Percentiles rank a stretch among this genome's conserved stretches.
These are phyloP conservation scores for Zizania palustris DNA, from an alignment of 202 grass and related monocot genomes.

Conservation along the genomic window DNA sequence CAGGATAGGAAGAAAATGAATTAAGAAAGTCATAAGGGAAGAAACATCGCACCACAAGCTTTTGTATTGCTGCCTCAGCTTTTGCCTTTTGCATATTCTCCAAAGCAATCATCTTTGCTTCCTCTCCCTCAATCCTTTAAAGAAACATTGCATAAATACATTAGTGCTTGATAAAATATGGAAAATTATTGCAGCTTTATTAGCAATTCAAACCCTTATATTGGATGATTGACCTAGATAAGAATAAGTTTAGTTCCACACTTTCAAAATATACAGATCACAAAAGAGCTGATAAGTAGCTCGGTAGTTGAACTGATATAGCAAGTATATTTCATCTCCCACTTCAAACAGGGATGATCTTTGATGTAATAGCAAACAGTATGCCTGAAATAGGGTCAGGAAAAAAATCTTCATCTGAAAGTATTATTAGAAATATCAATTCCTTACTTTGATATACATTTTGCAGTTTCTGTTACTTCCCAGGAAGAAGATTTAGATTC, in stretches of 20 bases:
- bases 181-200: constrained; percentile 28
- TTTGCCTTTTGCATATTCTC: constrained; percentile 74
- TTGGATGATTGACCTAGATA: constrained; percentile 25
- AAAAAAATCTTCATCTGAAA: constrained; percentile 18
- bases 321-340: constrained; percentile 4
- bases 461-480: constrained; percentile 48
- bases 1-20: constrained; percentile 9
- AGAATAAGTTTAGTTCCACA: background rate
- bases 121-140: constrained; percentile 60
- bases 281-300: background rate
- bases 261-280: constrained; percentile 19
- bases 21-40: constrained; percentile 10
- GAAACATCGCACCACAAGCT: constrained; percentile 59
- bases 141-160: constrained; percentile 28
- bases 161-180: constrained; percentile 25
- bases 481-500: constrained; percentile 65
- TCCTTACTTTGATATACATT: constrained; percentile 62
- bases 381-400: constrained; percentile 3
- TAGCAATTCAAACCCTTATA: constrained; percentile 1
- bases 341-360: background rate
- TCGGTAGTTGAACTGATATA: background rate
- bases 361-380: background rate
- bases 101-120: constrained; percentile 68
- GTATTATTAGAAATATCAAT: background rate
- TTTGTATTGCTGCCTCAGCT: constrained; percentile 73